phyloP scores from a whole-genome alignment of 805 yeast genomes.

The Candida manassasensis region DNA sequence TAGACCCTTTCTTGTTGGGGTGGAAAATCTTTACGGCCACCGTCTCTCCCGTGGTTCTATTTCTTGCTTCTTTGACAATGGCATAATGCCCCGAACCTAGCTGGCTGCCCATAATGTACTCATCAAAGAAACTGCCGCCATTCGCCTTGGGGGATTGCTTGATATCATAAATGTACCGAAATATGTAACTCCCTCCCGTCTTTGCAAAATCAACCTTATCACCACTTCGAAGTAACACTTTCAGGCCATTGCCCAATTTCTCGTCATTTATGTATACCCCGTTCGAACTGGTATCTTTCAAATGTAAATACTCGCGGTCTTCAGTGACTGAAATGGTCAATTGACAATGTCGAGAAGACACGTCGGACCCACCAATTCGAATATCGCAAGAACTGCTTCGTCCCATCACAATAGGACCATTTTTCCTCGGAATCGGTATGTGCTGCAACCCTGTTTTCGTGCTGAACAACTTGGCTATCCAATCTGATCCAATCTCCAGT shows the following conservation, averaged over 20 bases:
- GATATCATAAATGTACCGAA: conserved; percentile 38
- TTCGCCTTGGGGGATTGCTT: conserved; percentile 11
- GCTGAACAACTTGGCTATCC: conserved; percentile 20
- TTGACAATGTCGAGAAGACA: conserved; percentile 63
- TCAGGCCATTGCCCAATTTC: conserved; percentile 44
- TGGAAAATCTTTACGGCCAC: conserved; percentile 76
- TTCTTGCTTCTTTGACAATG: conserved; percentile 66
- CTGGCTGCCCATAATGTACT: conserved; percentile 51
- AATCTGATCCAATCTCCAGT: conserved; percentile 5
- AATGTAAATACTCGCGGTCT: conserved; percentile 32
- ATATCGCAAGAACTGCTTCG: conserved; percentile 60
- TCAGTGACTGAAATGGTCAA: conserved; percentile 28
- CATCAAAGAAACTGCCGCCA: conserved; percentile 50
- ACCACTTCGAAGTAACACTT: conserved; percentile 53
- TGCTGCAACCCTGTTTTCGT: conserved; percentile 15
- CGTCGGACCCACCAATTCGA: conserved; percentile 49
- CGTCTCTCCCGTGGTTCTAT: conserved; percentile 51
- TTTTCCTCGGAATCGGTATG: conserved; percentile 17
- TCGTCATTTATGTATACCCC: conserved; percentile 66
- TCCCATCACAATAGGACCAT: conserved; percentile 36
- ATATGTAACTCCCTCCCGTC: conserved; percentile 44
- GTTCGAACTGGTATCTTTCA: conserved; percentile 58
- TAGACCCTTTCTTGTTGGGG: conserved; percentile 36
- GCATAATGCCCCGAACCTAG: conserved; percentile 80
- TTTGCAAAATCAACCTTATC: conserved; percentile 58